Percentiles rank a stretch among this genome's conserved stretches.
Evolutionary conservation across 2,329 filamentous ascomycete species (phyloP).

Genomic region (Trichoderma sp.): DNA sequence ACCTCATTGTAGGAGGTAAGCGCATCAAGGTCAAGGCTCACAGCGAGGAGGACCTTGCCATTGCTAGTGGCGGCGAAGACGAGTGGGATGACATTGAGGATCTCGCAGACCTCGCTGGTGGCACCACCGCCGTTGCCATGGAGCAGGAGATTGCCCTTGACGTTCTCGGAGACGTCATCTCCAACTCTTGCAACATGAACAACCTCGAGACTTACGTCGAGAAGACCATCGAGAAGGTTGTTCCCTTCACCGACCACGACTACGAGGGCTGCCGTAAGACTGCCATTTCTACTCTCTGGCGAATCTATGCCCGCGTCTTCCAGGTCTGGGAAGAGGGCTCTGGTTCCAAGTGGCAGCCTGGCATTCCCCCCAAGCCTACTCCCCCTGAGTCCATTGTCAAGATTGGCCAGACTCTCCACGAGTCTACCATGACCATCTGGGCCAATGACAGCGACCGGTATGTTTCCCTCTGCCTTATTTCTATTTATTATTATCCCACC

Average conservation of each 20-base stretch:
- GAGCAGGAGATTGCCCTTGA: slow-evolving; percentile 98
- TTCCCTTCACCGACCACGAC: slow-evolving; percentile 78
- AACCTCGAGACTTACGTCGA: slow-evolving; percentile 77
- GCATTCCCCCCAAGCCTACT: slow-evolving; percentile 76
- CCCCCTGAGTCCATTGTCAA: slow-evolving; percentile 78
- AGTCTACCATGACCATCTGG: slow-evolving; percentile 81
- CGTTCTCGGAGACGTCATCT: slow-evolving; percentile 88
- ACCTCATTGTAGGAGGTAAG: slow-evolving; percentile 76
- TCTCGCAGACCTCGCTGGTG: slow-evolving; percentile 72
- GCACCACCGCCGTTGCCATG: slow-evolving; percentile 83
- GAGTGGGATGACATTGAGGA: slow-evolving; percentile 65
- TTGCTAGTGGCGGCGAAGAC: slow-evolving; percentile 54
- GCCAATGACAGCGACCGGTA: slow-evolving; percentile 90
- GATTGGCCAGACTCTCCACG: slow-evolving; percentile 81
- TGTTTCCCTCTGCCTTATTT: slow-evolving; percentile 42
- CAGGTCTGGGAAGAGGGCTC: slow-evolving; percentile 73
- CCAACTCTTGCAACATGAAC: slow-evolving; percentile 75
- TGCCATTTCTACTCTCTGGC: slow-evolving; percentile 86
- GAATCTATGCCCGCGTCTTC: slow-evolving; percentile 88
- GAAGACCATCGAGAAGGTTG: slow-evolving; percentile 77
- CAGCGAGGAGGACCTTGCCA: slow-evolving; percentile 54
- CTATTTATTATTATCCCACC: slow-evolving; percentile 19
- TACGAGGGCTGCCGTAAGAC: slow-evolving; percentile 95
- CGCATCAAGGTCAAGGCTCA: slow-evolving; percentile 73
- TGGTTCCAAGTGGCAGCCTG: slow-evolving; percentile 82